phyloP scores from a whole-genome alignment of 495 filamentous ascomycete species.

The Peziza echinospora region DNA sequence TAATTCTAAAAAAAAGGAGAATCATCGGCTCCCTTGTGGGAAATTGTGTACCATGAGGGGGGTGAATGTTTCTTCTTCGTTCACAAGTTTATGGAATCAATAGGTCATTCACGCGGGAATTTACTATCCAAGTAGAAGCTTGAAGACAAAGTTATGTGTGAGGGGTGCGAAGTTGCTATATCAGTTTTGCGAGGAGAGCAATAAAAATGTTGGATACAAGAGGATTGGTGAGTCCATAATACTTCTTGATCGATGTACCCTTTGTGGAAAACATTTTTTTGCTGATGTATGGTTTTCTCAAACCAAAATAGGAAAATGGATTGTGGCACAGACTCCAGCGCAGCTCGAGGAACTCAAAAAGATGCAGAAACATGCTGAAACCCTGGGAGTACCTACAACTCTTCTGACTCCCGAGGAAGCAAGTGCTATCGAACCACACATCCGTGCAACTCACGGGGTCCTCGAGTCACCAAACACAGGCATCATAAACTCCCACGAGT shows the following conservation, averaged over 20 bases:
- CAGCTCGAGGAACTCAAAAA: slow-evolving; percentile 45
- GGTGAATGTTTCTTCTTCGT: background rate
- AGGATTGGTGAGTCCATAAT: slow-evolving; percentile 26
- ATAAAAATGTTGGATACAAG: slow-evolving; percentile 39
- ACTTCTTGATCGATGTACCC: background rate
- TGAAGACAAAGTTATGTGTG: slow-evolving; percentile 75
- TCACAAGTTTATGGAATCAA: background rate
- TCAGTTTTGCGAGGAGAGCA: slow-evolving; percentile 41
- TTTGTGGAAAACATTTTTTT: background rate
- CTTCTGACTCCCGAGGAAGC: slow-evolving; percentile 44
- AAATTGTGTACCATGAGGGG: slow-evolving; percentile 81
- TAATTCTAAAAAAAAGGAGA: too few relatives aligned
- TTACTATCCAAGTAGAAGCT: slow-evolving; percentile 56
- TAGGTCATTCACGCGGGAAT: slow-evolving; percentile 89
- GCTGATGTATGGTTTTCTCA: background rate
- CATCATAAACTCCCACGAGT: slow-evolving; percentile 68
- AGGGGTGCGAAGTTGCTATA: slow-evolving; percentile 57
- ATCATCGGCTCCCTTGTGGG: slow-evolving; percentile 30
- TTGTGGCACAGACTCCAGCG: slow-evolving; percentile 58
- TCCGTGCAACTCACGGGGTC: slow-evolving; percentile 45
- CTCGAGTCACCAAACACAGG: slow-evolving; percentile 70
- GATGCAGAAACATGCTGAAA: slow-evolving; percentile 42
- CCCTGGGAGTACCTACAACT: slow-evolving; percentile 49
- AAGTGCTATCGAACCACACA: slow-evolving; percentile 43
- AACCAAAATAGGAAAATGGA: slow-evolving; percentile 51